Conservation (phyloP, 257 asterid genomes). For the Przewalskia tangutica region DNA sequence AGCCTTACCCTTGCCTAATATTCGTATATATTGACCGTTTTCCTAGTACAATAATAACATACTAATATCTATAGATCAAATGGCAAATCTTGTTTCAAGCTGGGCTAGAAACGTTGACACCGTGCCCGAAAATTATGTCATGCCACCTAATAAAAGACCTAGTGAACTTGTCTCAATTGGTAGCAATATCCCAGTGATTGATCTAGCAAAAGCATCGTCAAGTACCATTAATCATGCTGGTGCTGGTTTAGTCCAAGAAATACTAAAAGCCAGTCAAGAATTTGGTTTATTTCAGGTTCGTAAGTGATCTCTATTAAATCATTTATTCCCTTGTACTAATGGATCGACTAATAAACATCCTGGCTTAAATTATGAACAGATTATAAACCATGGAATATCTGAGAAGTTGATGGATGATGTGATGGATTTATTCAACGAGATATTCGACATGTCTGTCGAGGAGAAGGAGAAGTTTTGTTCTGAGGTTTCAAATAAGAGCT, state of each 20-base stretch:
- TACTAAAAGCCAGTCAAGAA: neutral
- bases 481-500: slow-evolving; percentile 11
- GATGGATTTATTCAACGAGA: slow-evolving; percentile 31
- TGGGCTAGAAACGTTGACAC: neutral
- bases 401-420: slow-evolving; percentile 32
- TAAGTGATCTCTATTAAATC: neutral
- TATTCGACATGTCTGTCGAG: slow-evolving; percentile 33
- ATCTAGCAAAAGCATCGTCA: neutral
- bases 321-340: neutral
- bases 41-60: neutral
- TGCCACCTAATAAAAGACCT: neutral
- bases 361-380: slow-evolving; percentile 15
- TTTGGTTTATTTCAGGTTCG: neutral
- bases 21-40: too few species aligned
- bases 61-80: neutral
- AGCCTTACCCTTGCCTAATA: neutral
- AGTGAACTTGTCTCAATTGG: neutral
- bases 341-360: neutral
- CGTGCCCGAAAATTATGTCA: neutral
- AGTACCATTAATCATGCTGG: neutral
- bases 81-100: neutral
- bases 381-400: slow-evolving; percentile 49
- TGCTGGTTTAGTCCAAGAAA: neutral
- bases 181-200: neutral
- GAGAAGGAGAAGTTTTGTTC: slow-evolving; percentile 32